These are phyloP conservation scores for Fusarium tupiense DNA, from an alignment of 2,329 filamentous ascomycete species.

Conservation along the genomic window DNA sequence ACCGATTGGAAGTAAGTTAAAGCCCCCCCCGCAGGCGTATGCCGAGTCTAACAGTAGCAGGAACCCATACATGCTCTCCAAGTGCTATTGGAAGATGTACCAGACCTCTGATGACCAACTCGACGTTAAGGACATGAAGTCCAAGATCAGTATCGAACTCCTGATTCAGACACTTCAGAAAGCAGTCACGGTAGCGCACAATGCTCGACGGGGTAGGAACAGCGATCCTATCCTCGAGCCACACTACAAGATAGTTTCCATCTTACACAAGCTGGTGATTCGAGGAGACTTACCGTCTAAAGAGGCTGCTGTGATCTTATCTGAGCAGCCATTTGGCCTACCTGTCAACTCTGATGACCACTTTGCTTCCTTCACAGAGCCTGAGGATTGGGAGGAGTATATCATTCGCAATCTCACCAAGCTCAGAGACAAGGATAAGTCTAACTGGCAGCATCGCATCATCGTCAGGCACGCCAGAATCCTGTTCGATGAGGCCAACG, in stretches of 20 bases:
- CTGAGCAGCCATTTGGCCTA: conserved; percentile 64
- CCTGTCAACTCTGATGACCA: conserved; percentile 47
- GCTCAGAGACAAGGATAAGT: conserved; percentile 80
- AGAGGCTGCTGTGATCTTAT: conserved; percentile 62
- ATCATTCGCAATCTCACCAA: conserved; percentile 62
- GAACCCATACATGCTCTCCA: conserved; percentile 69
- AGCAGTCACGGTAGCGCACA: conserved; percentile 60
- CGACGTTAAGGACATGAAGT: conserved; percentile 53
- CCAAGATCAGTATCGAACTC: conserved; percentile 47
- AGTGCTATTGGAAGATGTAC: conserved; percentile 73
- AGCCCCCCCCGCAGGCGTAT: too few relatives aligned
- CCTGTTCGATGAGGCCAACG: conserved; percentile 58
- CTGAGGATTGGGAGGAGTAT: conserved; percentile 69
- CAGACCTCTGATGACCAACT: conserved; percentile 58
- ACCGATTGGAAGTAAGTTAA: conserved; percentile 65
- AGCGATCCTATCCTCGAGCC: conserved; percentile 87
- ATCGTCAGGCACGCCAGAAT: conserved; percentile 76
- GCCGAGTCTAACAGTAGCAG: conserved; percentile 47
- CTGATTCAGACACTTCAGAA: conserved; percentile 62
- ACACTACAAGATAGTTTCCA: conserved; percentile 88
- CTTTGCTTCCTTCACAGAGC: conserved; percentile 49
- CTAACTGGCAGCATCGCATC: conserved; percentile 95
- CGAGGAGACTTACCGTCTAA: conserved; percentile 58
- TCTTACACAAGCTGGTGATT: conserved; percentile 82
- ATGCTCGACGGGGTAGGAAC: conserved; percentile 63